Evolutionary conservation across 768 basidiomycete species (phyloP).

Genomic region (Auriscalpium microsporum): DNA sequence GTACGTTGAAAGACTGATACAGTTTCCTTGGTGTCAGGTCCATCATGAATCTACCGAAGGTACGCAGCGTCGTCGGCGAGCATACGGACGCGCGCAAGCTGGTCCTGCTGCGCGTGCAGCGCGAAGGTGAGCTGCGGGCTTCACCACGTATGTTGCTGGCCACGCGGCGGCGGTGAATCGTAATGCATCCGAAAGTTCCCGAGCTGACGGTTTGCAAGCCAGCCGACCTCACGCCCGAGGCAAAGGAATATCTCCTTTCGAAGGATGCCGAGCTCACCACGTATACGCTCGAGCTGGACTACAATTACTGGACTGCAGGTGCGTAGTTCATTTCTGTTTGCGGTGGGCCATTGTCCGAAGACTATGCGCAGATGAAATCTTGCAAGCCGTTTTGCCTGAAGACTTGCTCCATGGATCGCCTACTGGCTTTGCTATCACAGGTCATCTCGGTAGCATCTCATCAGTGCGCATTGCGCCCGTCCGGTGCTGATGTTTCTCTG

Average conservation of each 20-base stretch:
- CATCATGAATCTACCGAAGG: conserved; percentile 61
- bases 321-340: conserved; percentile 9
- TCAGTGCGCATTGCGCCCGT: conserved; percentile 1
- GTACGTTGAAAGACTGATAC: background rate
- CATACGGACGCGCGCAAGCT: conserved; percentile 46
- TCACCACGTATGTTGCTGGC: too few relatives aligned
- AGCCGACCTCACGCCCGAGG: conserved; percentile 60
- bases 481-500: background rate
- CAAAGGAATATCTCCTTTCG: conserved; percentile 45
- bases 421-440: conserved; percentile 77
- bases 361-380: conserved; percentile 64
- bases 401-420: conserved; percentile 73
- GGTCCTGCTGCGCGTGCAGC: conserved; percentile 54
- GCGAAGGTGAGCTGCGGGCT: conserved; percentile 41
- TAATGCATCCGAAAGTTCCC: background rate
- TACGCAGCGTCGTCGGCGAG: conserved; percentile 49
- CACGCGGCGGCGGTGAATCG: too few relatives aligned
- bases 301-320: conserved; percentile 89
- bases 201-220: conserved; percentile 28
- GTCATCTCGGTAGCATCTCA: conserved; percentile 76
- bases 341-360: background rate
- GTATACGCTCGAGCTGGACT: conserved; percentile 60
- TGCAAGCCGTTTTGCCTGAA: conserved; percentile 75
- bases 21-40: conserved; percentile 30
- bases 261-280: conserved; percentile 48